Base-by-base conservation (phyloP, 2,329 filamentous ascomycete species). In the Cytospora piceae region DNA sequence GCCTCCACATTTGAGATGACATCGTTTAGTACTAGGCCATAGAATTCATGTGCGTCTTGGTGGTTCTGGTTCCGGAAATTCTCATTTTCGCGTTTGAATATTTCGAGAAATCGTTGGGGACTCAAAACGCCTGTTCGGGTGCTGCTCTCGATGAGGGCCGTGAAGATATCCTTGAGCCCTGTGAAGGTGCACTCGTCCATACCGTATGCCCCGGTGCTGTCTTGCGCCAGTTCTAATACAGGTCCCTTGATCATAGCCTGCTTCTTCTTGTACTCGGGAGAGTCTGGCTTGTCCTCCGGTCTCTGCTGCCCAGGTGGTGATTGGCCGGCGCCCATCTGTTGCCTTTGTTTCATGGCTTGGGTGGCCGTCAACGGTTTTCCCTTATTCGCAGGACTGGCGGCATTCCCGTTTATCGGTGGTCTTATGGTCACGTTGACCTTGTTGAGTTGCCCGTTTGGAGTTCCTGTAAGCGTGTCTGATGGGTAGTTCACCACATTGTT, bases 21-120 rank as follows among this genome's bases (percentile, higher is more conserved):
- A 74, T 97, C 91, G 76, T 99, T 99, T n/a, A 99, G 82, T 2
- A 99, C 84, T 37, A 98, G 81, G 67, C 96, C 96, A 72, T 98
- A 87, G 71, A 99, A 99, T 75, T 99, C 95, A 77, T 99, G 95
- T 1, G 95, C 95, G 75, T 99, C 95, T 76, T 99, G 95, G 77
- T 99, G 95, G 92, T 97, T 97, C 4, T 94, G 92, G 49, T 93
- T 94, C 66, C 93, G 89, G 73, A 99, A 99, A 90, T 97, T 94
- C 77, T 99, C 95, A 75, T 99, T 96, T 72, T 98, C 93, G 69
- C 91, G 87, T 74, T 94, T 92, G 73, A 99, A 88, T 31, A 97
- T 94, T 74, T 99, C 94, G 42, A 99, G 83, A 69, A 99, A 97
- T 68, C 94, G 90, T 72, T 94, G 90, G 1, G 95, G 95, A 73